Conservation (phyloP, 768 basidiomycete genomes). For the Trametes cinnabarina region DNA sequence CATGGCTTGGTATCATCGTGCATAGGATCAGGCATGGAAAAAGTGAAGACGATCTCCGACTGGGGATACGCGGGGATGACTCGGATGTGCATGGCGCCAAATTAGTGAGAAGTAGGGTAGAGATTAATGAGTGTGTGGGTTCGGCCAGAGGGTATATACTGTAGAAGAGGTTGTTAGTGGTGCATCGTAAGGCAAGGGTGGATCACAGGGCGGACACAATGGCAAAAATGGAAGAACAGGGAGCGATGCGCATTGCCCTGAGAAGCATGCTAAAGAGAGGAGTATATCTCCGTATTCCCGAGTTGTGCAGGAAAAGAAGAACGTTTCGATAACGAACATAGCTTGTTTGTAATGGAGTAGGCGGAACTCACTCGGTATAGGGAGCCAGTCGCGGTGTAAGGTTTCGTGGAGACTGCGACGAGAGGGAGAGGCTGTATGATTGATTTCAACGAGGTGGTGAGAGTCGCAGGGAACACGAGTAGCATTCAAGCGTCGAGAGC, state of each 20-base stretch:
- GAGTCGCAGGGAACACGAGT: too few relatives aligned
- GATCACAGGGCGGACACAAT: too few relatives aligned
- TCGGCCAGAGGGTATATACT: slow-evolving; percentile 14
- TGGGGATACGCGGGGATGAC: slow-evolving; percentile 44
- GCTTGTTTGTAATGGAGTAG: neutral
- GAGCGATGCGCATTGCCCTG: too few relatives aligned
- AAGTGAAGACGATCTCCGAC: slow-evolving; percentile 57
- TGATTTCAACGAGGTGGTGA: too few relatives aligned
- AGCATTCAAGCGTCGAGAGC: too few relatives aligned
- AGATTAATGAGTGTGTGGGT: slow-evolving; percentile 3
- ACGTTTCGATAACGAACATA: too few relatives aligned
- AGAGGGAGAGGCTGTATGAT: neutral
- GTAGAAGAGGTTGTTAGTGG: neutral
- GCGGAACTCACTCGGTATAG: slow-evolving; percentile 6
- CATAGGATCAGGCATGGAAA: slow-evolving; percentile 45
- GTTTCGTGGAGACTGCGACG: neutral
- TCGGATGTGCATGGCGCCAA: slow-evolving; percentile 53
- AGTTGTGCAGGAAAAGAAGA: too few relatives aligned
- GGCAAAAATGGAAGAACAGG: too few relatives aligned
- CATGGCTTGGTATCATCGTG: slow-evolving; percentile 7
- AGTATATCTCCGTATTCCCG: too few relatives aligned
- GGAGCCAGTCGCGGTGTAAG: neutral
- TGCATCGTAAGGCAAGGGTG: neutral
- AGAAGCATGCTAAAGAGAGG: too few relatives aligned
- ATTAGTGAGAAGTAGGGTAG: slow-evolving; percentile 7